These are phyloP conservation scores for Aspergillus fructus DNA, from an alignment of 2,329 filamentous ascomycete species.

Conservation along the genomic window DNA sequence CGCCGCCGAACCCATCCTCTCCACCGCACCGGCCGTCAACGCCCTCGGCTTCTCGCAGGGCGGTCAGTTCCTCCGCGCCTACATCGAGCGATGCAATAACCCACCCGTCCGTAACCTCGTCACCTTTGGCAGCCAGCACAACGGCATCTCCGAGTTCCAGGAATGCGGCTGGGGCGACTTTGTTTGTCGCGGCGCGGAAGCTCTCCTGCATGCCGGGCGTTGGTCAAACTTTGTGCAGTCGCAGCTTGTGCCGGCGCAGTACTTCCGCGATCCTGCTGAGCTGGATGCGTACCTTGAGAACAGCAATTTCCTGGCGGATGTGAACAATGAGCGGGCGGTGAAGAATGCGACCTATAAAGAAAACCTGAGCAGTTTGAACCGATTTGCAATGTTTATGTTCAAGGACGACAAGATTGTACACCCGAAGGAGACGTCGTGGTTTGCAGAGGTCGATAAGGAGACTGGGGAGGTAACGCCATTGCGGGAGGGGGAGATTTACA, in stretches of 20 bases:
- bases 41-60: conserved; percentile 94
- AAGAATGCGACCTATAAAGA: conserved; percentile 75
- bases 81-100: conserved; percentile 80
- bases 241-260: conserved; percentile 86
- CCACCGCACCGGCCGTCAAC: conserved; percentile 79
- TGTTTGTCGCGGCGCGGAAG: conserved; percentile 77
- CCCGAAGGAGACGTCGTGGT: conserved; percentile 89
- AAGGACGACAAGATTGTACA: conserved; percentile 81
- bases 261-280: conserved; percentile 74
- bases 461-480: conserved; percentile 63
- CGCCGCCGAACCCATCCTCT: conserved; percentile 72
- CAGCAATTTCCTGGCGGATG: conserved; percentile 88
- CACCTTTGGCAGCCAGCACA: conserved; percentile 89
- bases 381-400: conserved; percentile 88
- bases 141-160: conserved; percentile 83
- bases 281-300: conserved; percentile 71
- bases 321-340: conserved; percentile 81
- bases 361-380: conserved; percentile 68
- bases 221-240: conserved; percentile 78
- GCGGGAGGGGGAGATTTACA: conserved; percentile 70
- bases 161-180: conserved; percentile 70
- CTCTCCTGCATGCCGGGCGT: conserved; percentile 73
- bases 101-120: conserved; percentile 75
- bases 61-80: conserved; percentile 90
- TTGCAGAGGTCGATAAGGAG: conserved; percentile 77